Conservation (phyloP, 1,284 basidiomycete species). For the Ganoderma multipileum region DNA sequence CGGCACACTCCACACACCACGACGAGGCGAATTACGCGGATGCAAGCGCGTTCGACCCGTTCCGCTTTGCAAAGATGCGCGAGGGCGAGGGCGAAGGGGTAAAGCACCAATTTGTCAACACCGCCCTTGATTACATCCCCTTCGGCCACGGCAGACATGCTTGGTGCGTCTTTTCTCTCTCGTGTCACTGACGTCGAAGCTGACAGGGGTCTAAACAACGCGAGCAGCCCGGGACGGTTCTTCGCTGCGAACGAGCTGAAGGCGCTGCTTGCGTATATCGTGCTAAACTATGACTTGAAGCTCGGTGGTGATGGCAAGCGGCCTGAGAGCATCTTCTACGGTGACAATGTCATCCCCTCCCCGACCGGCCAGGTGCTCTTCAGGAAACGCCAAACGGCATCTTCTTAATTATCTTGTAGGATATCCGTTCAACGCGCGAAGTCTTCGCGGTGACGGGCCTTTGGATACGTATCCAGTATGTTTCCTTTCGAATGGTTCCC, state of each 20-base stretch:
- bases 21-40: conserved; percentile 49
- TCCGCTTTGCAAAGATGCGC: conserved; percentile 52
- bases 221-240: conserved; percentile 49
- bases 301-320: conserved; percentile 9
- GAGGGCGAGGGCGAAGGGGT: conserved; percentile 30
- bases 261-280: conserved; percentile 50
- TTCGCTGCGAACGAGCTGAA: conserved; percentile 55
- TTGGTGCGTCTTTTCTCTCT: no score
- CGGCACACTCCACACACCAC: conserved; percentile 47
- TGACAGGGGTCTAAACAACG: no score
- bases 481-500: no score
- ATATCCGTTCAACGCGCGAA: no score
- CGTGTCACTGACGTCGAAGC: no score
- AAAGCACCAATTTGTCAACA: conserved; percentile 42
- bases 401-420: no score
- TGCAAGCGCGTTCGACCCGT: conserved; percentile 49
- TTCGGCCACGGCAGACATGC: no score
- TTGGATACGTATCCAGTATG: no score
- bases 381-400: conserved; percentile 8
- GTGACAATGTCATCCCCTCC: conserved; percentile 1
- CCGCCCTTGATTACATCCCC: conserved; percentile 35
- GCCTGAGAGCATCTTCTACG: conserved; percentile 7
- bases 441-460: no score
- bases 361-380: no score
- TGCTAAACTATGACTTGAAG: conserved; percentile 49